phyloP scores from a whole-genome alignment of 805 yeast genomes.

The Yarrowia sp. region DNA sequence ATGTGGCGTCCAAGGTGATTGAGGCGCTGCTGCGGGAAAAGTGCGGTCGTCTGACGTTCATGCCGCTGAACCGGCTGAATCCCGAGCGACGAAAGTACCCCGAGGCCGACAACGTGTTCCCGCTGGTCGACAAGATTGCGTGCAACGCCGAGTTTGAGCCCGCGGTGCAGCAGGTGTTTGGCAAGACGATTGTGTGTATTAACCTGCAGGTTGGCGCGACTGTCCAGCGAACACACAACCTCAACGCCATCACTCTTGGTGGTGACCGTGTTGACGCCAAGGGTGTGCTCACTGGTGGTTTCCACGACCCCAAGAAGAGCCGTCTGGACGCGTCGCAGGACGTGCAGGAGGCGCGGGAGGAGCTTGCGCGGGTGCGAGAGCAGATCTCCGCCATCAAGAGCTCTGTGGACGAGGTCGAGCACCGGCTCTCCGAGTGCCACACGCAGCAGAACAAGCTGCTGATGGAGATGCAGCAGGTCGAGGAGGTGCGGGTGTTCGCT shows the following conservation, averaged over 20 bases:
- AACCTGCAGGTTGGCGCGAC: constrained; percentile 67
- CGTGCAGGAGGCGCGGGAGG: constrained; percentile 47
- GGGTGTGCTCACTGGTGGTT: constrained; percentile 90
- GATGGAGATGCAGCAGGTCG: constrained; percentile 20
- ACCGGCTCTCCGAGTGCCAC: constrained; percentile 50
- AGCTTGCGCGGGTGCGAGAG: constrained; percentile 44
- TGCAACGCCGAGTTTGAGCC: constrained; percentile 54
- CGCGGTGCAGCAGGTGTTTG: constrained; percentile 79
- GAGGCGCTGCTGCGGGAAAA: constrained; percentile 66
- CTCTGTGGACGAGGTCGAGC: constrained; percentile 43
- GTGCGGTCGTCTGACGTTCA: constrained; percentile 84
- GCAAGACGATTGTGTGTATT: constrained; percentile 72
- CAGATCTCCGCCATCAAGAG: constrained; percentile 39
- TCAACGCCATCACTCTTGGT: constrained; percentile 82
- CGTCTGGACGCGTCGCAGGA: constrained; percentile 67
- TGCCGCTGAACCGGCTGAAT: constrained; percentile 75
- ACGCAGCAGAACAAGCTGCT: constrained; percentile 42
- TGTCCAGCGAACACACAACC: constrained; percentile 55
- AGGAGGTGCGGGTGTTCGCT: constrained; percentile 28
- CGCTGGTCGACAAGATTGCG: constrained; percentile 71
- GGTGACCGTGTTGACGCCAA: constrained; percentile 85
- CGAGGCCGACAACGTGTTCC: constrained; percentile 53
- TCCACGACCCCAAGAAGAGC: constrained; percentile 62
- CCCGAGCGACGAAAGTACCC: constrained; percentile 53
- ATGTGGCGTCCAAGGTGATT: constrained; percentile 76